Conservation (phyloP, 129 eudicot genomes). For the Helichrysum umbraculigerum region DNA sequence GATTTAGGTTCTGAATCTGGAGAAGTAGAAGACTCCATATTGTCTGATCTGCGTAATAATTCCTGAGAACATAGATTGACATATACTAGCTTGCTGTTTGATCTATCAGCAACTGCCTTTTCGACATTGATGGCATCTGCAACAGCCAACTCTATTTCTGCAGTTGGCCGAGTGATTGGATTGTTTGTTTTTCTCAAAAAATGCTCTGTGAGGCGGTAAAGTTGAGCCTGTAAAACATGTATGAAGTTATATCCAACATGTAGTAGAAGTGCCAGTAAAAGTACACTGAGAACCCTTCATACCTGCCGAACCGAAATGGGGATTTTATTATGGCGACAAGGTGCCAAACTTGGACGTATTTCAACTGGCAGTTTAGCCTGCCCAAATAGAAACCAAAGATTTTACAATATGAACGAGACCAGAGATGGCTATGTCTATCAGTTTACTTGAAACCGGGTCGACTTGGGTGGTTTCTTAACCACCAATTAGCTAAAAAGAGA, state of each 20-base stretch:
- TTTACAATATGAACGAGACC: slow-evolving; percentile 2
- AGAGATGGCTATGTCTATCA: slow-evolving; percentile 3
- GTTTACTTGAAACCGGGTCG: background rate
- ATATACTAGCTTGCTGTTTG: slow-evolving; percentile 85
- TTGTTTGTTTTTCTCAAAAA: slow-evolving; percentile 71
- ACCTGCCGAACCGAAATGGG: slow-evolving; percentile 85
- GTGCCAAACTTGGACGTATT: slow-evolving; percentile 79
- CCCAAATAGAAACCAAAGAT: slow-evolving; percentile 12
- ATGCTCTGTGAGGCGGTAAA: slow-evolving; percentile 85
- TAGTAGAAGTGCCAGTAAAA: background rate
- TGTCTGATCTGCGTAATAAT: slow-evolving; percentile 51
- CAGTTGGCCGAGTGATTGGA: slow-evolving; percentile 60
- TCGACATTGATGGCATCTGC: slow-evolving; percentile 91
- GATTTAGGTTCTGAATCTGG: slow-evolving; percentile 39
- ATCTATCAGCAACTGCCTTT: slow-evolving; percentile 72
- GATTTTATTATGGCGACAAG: slow-evolving; percentile 79
- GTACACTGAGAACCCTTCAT: slow-evolving; percentile 23
- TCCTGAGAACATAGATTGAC: slow-evolving; percentile 85
- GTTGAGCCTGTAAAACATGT: slow-evolving; percentile 65
- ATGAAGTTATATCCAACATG: slow-evolving; percentile 4
- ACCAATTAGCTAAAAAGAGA: background rate
- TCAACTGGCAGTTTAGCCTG: slow-evolving; percentile 92
- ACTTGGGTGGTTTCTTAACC: slow-evolving; percentile 4
- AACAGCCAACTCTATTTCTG: slow-evolving; percentile 85
- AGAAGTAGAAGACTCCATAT: slow-evolving; percentile 17